These are phyloP conservation scores for Porphyrellus sp. DNA, from an alignment of 1,284 basidiomycete species.

Conservation along the genomic window DNA sequence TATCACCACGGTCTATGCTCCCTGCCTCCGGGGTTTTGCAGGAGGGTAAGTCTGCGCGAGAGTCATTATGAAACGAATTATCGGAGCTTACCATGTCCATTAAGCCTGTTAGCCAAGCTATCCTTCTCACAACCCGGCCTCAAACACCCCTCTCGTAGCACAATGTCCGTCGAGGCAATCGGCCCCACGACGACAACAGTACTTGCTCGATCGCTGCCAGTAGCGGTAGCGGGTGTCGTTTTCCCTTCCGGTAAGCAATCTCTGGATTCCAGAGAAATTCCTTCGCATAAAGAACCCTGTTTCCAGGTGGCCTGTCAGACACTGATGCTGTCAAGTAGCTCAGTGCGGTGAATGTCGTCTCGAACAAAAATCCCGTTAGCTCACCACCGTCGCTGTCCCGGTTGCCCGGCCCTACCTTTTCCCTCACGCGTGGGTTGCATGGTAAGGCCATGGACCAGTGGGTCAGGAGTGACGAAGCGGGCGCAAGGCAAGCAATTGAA, in stretches of 20 bases:
- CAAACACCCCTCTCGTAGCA: slow-evolving; percentile 39
- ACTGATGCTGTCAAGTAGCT: slow-evolving; percentile 40
- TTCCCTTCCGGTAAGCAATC: slow-evolving; percentile 46
- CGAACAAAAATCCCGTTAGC: slow-evolving; percentile 33
- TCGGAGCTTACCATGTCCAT: neutral
- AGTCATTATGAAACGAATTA: neutral
- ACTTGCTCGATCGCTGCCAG: slow-evolving; percentile 46
- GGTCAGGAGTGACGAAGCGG: slow-evolving; percentile 41
- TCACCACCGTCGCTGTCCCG: slow-evolving; percentile 34
- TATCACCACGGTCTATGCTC: slow-evolving; percentile 44
- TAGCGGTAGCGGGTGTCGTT: slow-evolving; percentile 46
- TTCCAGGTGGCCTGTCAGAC: slow-evolving; percentile 43
- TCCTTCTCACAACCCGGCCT: slow-evolving; percentile 51
- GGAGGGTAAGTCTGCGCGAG: slow-evolving; percentile 38
- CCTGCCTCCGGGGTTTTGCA: slow-evolving; percentile 48
- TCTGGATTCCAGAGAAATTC: neutral
- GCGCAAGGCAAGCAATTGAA: slow-evolving; percentile 40
- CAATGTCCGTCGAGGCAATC: slow-evolving; percentile 42
- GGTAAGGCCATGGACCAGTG: slow-evolving; percentile 47
- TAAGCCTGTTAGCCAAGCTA: slow-evolving; percentile 50
- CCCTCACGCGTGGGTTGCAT: slow-evolving; percentile 50
- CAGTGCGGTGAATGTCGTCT: slow-evolving; percentile 38
- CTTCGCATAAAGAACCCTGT: neutral
- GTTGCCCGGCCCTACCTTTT: slow-evolving; percentile 46
- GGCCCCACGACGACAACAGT: slow-evolving; percentile 46